These are phyloP conservation scores for Penicillium sp. DNA, from an alignment of 2,329 filamentous ascomycete species.

Conservation along the genomic window DNA sequence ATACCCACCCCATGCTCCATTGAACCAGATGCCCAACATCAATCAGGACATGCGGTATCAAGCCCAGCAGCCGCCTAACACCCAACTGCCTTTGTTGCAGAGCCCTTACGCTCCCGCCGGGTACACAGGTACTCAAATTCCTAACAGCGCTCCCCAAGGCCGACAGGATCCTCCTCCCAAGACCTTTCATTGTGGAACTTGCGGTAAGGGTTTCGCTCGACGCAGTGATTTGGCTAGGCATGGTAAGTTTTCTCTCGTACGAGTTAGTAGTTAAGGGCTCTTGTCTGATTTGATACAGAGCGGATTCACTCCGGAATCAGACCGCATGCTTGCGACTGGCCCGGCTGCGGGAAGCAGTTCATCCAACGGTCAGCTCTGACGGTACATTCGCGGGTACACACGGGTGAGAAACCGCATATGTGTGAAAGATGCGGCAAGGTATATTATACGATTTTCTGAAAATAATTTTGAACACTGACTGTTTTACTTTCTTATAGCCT, in stretches of 20 bases:
- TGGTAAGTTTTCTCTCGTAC: slow-evolving; percentile 62
- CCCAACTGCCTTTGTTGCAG: slow-evolving; percentile 60
- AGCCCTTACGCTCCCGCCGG: slow-evolving; percentile 57
- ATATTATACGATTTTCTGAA: slow-evolving; percentile 26
- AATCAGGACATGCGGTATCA: slow-evolving; percentile 60
- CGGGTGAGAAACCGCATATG: slow-evolving; percentile 97
- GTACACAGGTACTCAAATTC: slow-evolving; percentile 54
- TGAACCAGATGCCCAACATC: slow-evolving; percentile 57
- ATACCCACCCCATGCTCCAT: slow-evolving; percentile 61
- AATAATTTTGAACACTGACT: slow-evolving; percentile 5
- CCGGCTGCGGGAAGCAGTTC: slow-evolving; percentile 91
- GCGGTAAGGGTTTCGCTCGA: slow-evolving; percentile 88
- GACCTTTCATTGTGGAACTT: slow-evolving; percentile 87
- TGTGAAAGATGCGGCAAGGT: slow-evolving; percentile 97
- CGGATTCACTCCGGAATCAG: slow-evolving; percentile 91
- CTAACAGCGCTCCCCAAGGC: slow-evolving; percentile 50
- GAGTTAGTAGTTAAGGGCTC: background rate
- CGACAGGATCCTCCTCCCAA: slow-evolving; percentile 63
- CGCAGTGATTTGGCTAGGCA: slow-evolving; percentile 93
- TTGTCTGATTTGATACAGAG: slow-evolving; percentile 59
- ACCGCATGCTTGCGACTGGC: slow-evolving; percentile 90
- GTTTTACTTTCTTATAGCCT: slow-evolving; percentile 61
- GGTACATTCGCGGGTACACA: slow-evolving; percentile 93
- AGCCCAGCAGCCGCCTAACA: slow-evolving; percentile 56
- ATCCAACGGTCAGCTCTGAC: slow-evolving; percentile 96